Base-by-base conservation (phyloP, 2,329 filamentous ascomycete species). In the Penicillium sp. region DNA sequence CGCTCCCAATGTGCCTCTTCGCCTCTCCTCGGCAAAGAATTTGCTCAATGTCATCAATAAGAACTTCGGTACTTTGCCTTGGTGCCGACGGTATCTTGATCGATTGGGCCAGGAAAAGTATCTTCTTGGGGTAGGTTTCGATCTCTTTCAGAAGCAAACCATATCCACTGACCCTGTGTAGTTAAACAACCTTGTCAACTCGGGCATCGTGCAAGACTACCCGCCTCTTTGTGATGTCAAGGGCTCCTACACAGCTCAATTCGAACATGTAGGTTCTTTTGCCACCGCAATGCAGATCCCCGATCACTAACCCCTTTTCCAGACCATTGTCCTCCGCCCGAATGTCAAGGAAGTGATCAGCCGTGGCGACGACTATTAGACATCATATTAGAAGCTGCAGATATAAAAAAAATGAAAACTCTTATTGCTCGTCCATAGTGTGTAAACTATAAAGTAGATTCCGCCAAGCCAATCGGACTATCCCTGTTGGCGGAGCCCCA, bases 41-140 rank as follows among this genome's bases (percentile, higher is more conserved):
- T 72, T 96, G 39, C 73, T 95, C 51, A 92, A 77, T 55, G 82
- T 87, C 20, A 95, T 96, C 65, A 92, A 86, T 69, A 94, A 94
- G 75, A 95, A 95, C 68, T 96, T 95, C 63, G 86, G 87, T 50
- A 95, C 88, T 1, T 68, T 96, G 52, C 88, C 88, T 2, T 96
- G 88, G 66, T 95, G 87, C 65, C 76, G 89, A 47, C 80, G 89
- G 51, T 95, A 95, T 62, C 73, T 96, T 43, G 89, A 95, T 67
- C 82, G 89, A 37, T 67, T 95, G n/a, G 89, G 90, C 16, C 85
- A 93, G 63, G 87, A 95, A 45, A 95, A 95, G 66, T 95, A 96
- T 61, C 76, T 95, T 25, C 74, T 95, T 6, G 89, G 89, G 30
- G 85, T 90, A 71, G 64, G 80, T 66, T 13, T 17, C 12, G 6